These are phyloP conservation scores for Neocatenulostroma microsporum DNA, from an alignment of 2,329 filamentous ascomycete genomes.

Conservation along the genomic window DNA sequence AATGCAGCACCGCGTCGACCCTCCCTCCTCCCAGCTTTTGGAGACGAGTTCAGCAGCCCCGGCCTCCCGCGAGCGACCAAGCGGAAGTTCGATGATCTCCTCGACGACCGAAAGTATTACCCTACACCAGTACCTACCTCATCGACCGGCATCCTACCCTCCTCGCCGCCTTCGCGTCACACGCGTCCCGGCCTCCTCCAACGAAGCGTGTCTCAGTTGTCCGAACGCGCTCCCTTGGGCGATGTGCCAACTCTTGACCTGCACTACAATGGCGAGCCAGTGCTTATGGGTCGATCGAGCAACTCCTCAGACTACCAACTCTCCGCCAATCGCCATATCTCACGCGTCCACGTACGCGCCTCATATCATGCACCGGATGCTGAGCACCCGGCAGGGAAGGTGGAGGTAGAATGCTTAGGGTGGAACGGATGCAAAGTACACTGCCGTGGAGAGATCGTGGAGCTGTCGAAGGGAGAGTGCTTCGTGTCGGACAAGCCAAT, in stretches of 20 bases:
- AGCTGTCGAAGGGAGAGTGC: constrained; percentile 76
- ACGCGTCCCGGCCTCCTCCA: constrained; percentile 48
- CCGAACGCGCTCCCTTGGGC: constrained; percentile 75
- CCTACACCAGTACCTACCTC: constrained; percentile 92
- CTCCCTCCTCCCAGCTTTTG: constrained; percentile 68
- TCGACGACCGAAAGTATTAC: constrained; percentile 56
- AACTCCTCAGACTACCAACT: constrained; percentile 94
- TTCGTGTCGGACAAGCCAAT: constrained; percentile 85
- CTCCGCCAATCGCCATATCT: constrained; percentile 84
- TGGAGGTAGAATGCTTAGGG: constrained; percentile 84
- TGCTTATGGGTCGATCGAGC: constrained; percentile 87
- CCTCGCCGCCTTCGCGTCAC: constrained; percentile 54
- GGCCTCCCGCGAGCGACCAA: constrained; percentile 58
- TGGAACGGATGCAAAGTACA: constrained; percentile 95
- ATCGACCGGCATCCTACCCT: constrained; percentile 82
- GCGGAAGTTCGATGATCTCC: constrained; percentile 51
- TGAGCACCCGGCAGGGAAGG: constrained; percentile 62
- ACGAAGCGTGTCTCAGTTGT: constrained; percentile 55
- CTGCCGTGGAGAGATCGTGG: constrained; percentile 79
- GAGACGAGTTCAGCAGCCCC: constrained; percentile 70
- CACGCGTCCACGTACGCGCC: constrained; percentile 85
- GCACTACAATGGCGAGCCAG: constrained; percentile 67
- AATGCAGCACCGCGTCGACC: constrained; percentile 35
- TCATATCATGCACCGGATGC: constrained; percentile 65
- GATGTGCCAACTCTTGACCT: constrained; percentile 77